These are phyloP conservation scores for Epichloe bromicola DNA, from an alignment of 2,329 filamentous ascomycete species.

Conservation along the genomic window DNA sequence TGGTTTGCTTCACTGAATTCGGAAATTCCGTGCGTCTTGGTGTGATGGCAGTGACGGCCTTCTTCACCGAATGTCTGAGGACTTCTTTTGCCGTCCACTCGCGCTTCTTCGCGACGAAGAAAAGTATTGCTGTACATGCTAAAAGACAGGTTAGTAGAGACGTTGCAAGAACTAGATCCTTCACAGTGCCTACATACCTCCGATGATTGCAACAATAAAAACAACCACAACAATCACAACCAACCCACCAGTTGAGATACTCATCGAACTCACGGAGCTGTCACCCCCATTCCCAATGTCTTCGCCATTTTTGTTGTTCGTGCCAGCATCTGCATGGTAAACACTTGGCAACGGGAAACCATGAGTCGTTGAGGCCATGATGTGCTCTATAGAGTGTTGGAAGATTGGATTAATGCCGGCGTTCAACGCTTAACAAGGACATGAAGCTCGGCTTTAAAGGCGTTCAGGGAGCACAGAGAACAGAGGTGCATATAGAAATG, in stretches of 20 bases:
- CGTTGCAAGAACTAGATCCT: neutral
- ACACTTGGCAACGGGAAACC: constrained; percentile 29
- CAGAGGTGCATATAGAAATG: neutral
- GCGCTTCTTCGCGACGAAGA: constrained; percentile 70
- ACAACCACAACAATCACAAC: constrained; percentile 66
- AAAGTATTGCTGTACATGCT: constrained; percentile 56
- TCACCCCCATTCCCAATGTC: constrained; percentile 54
- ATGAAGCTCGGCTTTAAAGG: neutral
- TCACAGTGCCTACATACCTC: constrained; percentile 39
- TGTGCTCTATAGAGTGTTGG: neutral
- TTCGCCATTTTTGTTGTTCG: constrained; percentile 30
- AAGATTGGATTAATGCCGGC: neutral
- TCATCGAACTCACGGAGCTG: constrained; percentile 37
- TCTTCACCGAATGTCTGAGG: constrained; percentile 53
- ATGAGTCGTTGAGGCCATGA: constrained; percentile 26
- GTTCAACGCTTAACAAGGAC: neutral
- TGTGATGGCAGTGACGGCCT: constrained; percentile 48
- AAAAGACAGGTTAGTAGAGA: neutral
- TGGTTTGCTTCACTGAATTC: constrained; percentile 37
- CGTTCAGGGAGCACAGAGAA: neutral
- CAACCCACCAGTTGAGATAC: constrained; percentile 54
- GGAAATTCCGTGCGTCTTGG: constrained; percentile 49
- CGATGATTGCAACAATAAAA: constrained; percentile 50
- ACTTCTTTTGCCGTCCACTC: constrained; percentile 70
- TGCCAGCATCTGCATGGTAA: constrained; percentile 22